Percentiles rank a stretch among this genome's conserved stretches.
Conservation (phyloP, 139 green algal species). For the Ettlia oleoabundans region DNA sequence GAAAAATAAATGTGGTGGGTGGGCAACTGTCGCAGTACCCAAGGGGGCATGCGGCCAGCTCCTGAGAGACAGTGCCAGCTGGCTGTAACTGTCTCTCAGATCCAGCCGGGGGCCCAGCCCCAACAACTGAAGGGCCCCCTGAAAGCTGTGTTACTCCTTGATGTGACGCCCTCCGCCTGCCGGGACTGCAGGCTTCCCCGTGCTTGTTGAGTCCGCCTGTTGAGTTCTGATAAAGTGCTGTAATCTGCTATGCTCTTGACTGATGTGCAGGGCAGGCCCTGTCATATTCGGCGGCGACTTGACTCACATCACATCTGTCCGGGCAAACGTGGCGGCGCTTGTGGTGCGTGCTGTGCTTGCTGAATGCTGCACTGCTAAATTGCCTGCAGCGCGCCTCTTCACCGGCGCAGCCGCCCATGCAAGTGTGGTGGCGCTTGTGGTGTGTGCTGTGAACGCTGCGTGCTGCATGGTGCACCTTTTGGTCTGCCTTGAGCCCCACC, state of each 20-base stretch:
- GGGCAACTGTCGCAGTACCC: too few species aligned
- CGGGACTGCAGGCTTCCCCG: too few species aligned
- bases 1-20: too few species aligned
- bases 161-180: too few species aligned
- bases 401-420: neutral
- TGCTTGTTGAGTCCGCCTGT: too few species aligned
- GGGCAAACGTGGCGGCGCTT: neutral
- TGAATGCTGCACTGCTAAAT: neutral
- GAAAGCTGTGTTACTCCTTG: too few species aligned
- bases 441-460: neutral
- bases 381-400: too few species aligned
- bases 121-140: too few species aligned
- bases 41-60: neutral
- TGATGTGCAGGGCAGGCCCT: constrained; percentile 31
- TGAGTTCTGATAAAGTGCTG: too few species aligned
- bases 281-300: constrained; percentile 33
- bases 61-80: neutral
- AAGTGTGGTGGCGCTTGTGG: neutral
- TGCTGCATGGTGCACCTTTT: neutral
- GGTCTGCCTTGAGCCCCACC: too few species aligned
- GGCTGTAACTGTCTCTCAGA: neutral
- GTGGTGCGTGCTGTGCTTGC: constrained; percentile 32
- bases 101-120: too few species aligned
- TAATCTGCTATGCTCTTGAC: too few species aligned
- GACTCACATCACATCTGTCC: neutral